Percentiles rank a stretch among this genome's conserved stretches.
phyloP scores from a whole-genome alignment of 495 filamentous ascomycete species.

The Bombardia bombarda region DNA sequence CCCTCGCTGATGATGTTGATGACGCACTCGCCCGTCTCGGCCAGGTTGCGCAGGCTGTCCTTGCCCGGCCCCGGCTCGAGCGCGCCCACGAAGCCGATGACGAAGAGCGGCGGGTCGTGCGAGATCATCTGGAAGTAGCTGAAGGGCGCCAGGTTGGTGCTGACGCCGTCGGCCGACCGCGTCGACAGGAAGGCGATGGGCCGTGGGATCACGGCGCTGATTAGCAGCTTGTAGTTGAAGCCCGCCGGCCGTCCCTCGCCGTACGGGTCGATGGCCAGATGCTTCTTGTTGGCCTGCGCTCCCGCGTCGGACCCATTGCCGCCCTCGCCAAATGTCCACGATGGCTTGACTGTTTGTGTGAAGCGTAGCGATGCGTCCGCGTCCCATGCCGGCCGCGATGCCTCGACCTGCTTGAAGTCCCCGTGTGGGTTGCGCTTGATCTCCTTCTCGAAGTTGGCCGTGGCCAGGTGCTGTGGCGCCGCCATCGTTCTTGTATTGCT shows the following conservation, averaged over 20 bases:
- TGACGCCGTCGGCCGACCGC: conserved; percentile 33
- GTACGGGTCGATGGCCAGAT: conserved; percentile 79
- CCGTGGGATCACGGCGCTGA: conserved; percentile 76
- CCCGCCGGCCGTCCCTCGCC: conserved; percentile 55
- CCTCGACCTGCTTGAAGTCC: conserved; percentile 73
- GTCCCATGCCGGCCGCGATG: conserved; percentile 62
- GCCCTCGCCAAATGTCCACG: conserved; percentile 74
- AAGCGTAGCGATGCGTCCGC: conserved; percentile 43
- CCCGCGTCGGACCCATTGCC: conserved; percentile 42
- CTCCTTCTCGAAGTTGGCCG: conserved; percentile 31
- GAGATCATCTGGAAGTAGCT: conserved; percentile 75
- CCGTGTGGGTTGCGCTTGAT: conserved; percentile 57
- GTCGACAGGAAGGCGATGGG: conserved; percentile 57
- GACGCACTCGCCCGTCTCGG: conserved; percentile 62
- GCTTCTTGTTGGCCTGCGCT: conserved; percentile 48
- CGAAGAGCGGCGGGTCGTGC: conserved; percentile 86
- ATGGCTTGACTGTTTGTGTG: conserved; percentile 64
- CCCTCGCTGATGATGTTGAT: conserved; percentile 85
- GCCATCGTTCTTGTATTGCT: too few relatives aligned
- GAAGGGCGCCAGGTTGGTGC: conserved; percentile 75
- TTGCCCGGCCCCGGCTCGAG: conserved; percentile 48
- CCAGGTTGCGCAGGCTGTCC: conserved; percentile 69
- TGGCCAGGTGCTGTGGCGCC: conserved; percentile 9
- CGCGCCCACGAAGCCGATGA: conserved; percentile 60
- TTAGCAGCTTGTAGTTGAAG: conserved; percentile 89